Base-by-base conservation (phyloP, 768 basidiomycete genomes). In the Russula lepida region DNA sequence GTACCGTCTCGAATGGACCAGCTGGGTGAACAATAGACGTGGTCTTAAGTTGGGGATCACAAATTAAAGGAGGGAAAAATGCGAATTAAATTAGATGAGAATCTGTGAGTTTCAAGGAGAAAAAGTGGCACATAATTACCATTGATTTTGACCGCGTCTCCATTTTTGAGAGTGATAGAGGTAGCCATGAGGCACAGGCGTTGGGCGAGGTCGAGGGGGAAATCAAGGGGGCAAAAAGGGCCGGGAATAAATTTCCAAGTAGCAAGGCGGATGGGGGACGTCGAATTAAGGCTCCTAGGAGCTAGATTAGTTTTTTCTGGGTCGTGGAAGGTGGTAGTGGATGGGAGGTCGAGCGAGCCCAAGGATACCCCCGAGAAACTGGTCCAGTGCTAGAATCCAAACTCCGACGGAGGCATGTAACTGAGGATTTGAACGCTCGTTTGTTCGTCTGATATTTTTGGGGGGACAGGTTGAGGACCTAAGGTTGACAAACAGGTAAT, bases 11-110 rank as follows among this genome's bases (percentile, higher is more conserved):
- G 84, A 63, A 89, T 80, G 59, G 86, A 82, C 93, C 93, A 98
- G 63, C 85, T 88, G 32, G 93, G 89, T 33, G 95, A 93, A 75
- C 92, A 92, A 72, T 97, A 98, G 68, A 98, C 95, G 76, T 98
- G 94, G 74, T 98, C 95, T 97, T 68, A 50, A 50, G 33, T 66
- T 56, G 54, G 12, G 69, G 68, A 54, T 48, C 13, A 37, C 23
- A 49, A 21, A 54, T 43, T 49, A 48, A 58, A 27, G 1, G 17
- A 23, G 17, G 17, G 23, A 35, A 58, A 54, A 58, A 41, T 41
- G 52, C 11, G 32, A 63, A 63, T 28, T 53, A 58, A 54, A 58
- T 51, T 33, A 4, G 71, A 74, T 73, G 70, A 75, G 60, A 52
- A 69, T 48, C 60, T 65, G 50, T 64, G 56, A 64, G 66, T 54